A percentile compares a stretch with the other conserved stretches of the same genome.
Conservation (phyloP, 805 yeast species). For the Komagataella mondaviorum region DNA sequence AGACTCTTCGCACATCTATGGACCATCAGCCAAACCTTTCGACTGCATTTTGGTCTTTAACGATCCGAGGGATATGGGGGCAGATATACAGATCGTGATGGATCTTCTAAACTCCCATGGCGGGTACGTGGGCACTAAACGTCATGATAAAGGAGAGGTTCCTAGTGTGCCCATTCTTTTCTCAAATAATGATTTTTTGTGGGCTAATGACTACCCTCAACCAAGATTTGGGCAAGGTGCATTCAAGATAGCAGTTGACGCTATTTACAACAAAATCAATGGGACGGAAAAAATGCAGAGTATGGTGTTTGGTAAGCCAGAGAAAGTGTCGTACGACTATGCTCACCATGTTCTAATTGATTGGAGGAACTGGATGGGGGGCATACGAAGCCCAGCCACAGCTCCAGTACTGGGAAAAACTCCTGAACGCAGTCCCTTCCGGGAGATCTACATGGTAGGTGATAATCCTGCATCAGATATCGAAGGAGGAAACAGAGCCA, state of each 20-base stretch:
- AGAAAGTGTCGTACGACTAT: constrained; percentile 63
- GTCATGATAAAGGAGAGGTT: constrained; percentile 15
- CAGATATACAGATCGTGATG: constrained; percentile 66
- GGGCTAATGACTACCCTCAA: constrained; percentile 72
- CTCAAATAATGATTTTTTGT: constrained; percentile 71
- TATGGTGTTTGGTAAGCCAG: constrained; percentile 73
- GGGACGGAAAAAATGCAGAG: constrained; percentile 33
- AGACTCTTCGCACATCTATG: constrained; percentile 9
- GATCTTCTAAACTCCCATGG: constrained; percentile 54
- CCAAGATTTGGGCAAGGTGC: constrained; percentile 93
- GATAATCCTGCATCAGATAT: constrained; percentile 94
- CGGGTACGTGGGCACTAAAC: constrained; percentile 53
- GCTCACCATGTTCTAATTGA: constrained; percentile 61
- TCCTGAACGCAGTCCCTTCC: constrained; percentile 29
- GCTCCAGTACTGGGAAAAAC: constrained; percentile 33
- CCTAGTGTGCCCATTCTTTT: constrained; percentile 65
- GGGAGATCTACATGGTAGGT: constrained; percentile 84
- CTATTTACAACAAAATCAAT: constrained; percentile 42
- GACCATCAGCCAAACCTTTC: constrained; percentile 25
- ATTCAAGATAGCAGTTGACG: constrained; percentile 48
- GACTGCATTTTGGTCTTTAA: constrained; percentile 77
- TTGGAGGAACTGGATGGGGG: constrained; percentile 28
- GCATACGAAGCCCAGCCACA: constrained; percentile 4
- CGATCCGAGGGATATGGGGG: constrained; percentile 82
- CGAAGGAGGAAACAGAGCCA: constrained; percentile 72